Percentiles rank a stretch among this genome's conserved stretches.
These are phyloP conservation scores for Podospora bellae-mahoneyi DNA, from an alignment of 495 filamentous ascomycete species.

Conservation along the genomic window DNA sequence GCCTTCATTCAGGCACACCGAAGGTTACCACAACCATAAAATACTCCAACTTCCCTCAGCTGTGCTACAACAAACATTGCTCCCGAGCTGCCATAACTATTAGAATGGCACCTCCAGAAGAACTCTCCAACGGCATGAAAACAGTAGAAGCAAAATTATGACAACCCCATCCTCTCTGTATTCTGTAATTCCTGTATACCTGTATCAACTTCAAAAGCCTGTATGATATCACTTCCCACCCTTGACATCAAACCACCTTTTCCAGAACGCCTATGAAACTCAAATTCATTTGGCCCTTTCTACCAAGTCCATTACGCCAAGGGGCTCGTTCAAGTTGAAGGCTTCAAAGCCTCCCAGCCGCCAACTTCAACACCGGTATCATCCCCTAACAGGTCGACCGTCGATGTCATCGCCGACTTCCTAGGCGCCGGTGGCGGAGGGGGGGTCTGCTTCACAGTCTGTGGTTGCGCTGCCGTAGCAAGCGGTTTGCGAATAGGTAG, in stretches of 20 bases:
- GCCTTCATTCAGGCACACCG: too few species aligned
- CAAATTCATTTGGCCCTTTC: not conserved
- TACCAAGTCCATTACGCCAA: not conserved
- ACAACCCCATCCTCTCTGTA: not conserved
- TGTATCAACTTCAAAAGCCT: not conserved
- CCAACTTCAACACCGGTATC: slow-evolving; percentile 40
- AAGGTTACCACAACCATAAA: not conserved
- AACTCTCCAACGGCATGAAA: not conserved
- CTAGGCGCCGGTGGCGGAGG: slow-evolving; percentile 27
- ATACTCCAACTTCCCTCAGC: not conserved
- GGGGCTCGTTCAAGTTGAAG: slow-evolving; percentile 18
- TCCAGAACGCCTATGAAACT: not conserved
- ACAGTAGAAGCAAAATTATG: not conserved
- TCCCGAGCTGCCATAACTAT: not conserved
- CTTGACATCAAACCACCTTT: not conserved
- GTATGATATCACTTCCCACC: not conserved
- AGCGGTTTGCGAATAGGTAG: slow-evolving; percentile 22
- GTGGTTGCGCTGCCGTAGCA: slow-evolving; percentile 4
- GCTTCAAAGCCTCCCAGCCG: slow-evolving; percentile 49
- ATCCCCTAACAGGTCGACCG: slow-evolving; percentile 40
- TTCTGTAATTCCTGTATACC: not conserved
- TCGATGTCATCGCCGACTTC: slow-evolving; percentile 21
- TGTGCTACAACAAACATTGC: not conserved
- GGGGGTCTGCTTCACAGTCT: slow-evolving; percentile 22
- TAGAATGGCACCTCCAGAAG: not conserved